Conservation (phyloP, 345 rosid genomes). For the Euclidium syriacum region DNA sequence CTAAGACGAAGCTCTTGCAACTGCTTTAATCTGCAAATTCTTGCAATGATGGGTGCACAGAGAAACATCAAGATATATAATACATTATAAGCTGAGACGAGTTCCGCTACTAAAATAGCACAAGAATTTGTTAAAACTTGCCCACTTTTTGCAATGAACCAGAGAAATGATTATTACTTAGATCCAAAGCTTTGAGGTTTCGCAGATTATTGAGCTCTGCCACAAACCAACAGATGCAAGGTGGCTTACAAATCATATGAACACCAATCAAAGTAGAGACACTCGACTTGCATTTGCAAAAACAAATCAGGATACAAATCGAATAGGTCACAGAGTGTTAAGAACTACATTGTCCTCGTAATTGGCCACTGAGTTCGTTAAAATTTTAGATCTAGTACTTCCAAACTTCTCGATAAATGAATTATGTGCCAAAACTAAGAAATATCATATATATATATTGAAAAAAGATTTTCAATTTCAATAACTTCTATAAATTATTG, state of each 20-base stretch:
- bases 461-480: neutral
- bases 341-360: too few species aligned
- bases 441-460: neutral
- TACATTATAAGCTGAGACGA: neutral
- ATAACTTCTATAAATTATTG: neutral
- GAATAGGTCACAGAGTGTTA: too few species aligned
- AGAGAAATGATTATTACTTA: neutral
- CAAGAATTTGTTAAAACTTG: neutral
- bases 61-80: neutral
- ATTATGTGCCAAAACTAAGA: neutral
- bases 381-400: constrained; percentile 15
- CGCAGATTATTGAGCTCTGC: constrained; percentile 8
- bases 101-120: neutral
- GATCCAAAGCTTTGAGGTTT: constrained; percentile 19
- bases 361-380: too few species aligned
- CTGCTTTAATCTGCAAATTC: neutral
- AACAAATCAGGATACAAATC: too few species aligned
- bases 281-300: too few species aligned
- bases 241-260: neutral
- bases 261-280: too few species aligned
- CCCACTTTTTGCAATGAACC: constrained; percentile 7
- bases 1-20: constrained; percentile 6
- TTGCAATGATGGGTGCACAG: neutral
- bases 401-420: constrained; percentile 6
- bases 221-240: neutral